Base-by-base conservation (phyloP, 148 eudicot species). In the Chenopodium berlandieri region DNA sequence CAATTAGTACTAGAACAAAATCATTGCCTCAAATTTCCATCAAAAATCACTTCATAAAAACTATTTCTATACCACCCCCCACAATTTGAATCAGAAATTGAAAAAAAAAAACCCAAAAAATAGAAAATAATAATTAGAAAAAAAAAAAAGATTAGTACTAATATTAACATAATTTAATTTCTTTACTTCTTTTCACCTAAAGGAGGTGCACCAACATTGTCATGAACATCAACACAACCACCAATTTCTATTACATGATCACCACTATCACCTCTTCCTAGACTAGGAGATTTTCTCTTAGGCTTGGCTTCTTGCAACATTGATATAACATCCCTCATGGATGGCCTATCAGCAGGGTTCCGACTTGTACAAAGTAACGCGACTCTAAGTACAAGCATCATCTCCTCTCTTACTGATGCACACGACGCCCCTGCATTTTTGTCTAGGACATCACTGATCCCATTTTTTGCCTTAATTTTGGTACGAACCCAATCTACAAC, bases 241-340 rank as follows among this genome's bases (percentile, higher is more conserved):
- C 84, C 48, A 30, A 84, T 77, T 79, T 87, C 86, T 6, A 87
- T 81, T 10, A 81, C 84, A 83, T 84, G 87, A 64, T 86, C 86
- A n/a, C 75, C 83, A 31, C 44, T 54, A 0, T 73, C 85, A 17
- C 78, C 90, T 23, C 78, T 86, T 25, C 48, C 91, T 31, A 50
- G 75, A 32, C 80, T 90, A 23, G 90, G 89, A 9, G 85, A 48
- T 75, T 96, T 96, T 64, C 98, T 85, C 85, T 88, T 90, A 17
- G 99, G 99, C 88, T 86, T 96, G 64, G 98, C 98, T 80, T 94
- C 99, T 78, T 90, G 91, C 68, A 96, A 76, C 98, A 96, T 96
- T 0, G 99, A 92, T 23, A 96, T 93, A 10, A 96, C 99, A 20
- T 96, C 99, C 77, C 99, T 89, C 99, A 96, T 96, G 1, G 99